Conservation (phyloP, 2,329 filamentous ascomycete genomes). For the Paecilomyces formosus region DNA sequence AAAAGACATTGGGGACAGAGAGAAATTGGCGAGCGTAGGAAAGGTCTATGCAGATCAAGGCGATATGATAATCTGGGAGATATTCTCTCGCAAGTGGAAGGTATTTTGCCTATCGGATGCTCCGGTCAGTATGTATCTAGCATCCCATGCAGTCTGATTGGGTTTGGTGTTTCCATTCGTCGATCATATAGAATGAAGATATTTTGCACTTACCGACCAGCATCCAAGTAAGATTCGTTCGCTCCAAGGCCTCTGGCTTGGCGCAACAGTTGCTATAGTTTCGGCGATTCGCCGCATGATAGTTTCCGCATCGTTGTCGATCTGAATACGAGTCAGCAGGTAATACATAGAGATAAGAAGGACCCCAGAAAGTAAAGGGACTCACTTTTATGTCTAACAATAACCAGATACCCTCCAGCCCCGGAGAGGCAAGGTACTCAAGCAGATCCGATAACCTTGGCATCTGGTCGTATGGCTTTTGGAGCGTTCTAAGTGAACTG, state of each 20-base stretch:
- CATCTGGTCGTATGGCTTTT: slow-evolving; percentile 63
- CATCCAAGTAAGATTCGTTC: slow-evolving; percentile 70
- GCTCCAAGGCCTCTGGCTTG: slow-evolving; percentile 55
- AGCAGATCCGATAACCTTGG: slow-evolving; percentile 68
- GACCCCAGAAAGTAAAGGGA: not conserved
- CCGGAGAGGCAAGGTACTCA: slow-evolving; percentile 59
- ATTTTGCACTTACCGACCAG: slow-evolving; percentile 57
- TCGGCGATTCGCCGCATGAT: slow-evolving; percentile 64
- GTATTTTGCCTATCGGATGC: slow-evolving; percentile 50
- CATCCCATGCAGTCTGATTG: slow-evolving; percentile 2
- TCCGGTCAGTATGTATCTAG: slow-evolving; percentile 2
- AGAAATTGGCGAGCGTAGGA: slow-evolving; percentile 65
- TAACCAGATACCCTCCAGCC: slow-evolving; percentile 64
- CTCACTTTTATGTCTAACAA: slow-evolving; percentile 80
- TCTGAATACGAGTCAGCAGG: slow-evolving; percentile 7
- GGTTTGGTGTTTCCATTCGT: not conserved
- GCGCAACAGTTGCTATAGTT: slow-evolving; percentile 50
- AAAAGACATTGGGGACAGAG: slow-evolving; percentile 56
- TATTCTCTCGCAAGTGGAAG: slow-evolving; percentile 55
- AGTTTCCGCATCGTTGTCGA: slow-evolving; percentile 46
- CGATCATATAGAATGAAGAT: not conserved
- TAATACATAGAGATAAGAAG: not conserved
- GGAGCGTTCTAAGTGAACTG: slow-evolving; percentile 58
- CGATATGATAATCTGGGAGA: slow-evolving; percentile 32
- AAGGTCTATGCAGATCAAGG: slow-evolving; percentile 36